Percentiles rank a stretch among this genome's conserved stretches.
phyloP scores from a whole-genome alignment of 2,329 filamentous ascomycete genomes.

The Aspergillus unguis region DNA sequence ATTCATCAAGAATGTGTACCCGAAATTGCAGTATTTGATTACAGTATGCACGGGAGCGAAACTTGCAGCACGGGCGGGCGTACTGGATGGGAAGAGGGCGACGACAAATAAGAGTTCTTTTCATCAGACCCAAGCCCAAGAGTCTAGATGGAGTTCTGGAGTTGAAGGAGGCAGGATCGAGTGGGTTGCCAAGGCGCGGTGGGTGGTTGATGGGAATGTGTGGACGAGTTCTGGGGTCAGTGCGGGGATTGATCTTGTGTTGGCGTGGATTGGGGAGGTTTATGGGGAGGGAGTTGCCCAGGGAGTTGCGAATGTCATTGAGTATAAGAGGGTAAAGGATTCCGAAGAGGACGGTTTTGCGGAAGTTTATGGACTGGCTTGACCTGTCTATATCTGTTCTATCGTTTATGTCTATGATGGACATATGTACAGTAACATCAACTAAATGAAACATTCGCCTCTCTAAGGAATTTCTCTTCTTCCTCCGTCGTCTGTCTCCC shows the following conservation, averaged over 20 bases:
- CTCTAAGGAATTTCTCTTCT: constrained; percentile 7
- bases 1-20: background rate
- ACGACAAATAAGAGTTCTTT: constrained; percentile 63
- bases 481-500: constrained; percentile 1
- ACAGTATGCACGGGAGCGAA: constrained; percentile 5
- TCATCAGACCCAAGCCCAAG: too few species aligned
- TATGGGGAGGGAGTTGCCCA: constrained; percentile 48
- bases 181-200: constrained; percentile 61
- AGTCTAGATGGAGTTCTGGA: constrained; percentile 45
- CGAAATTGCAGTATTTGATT: background rate
- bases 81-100: constrained; percentile 56
- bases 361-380: background rate
- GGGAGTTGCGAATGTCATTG: constrained; percentile 48
- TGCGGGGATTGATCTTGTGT: constrained; percentile 60
- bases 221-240: constrained; percentile 64
- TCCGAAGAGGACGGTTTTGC: background rate
- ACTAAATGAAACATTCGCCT: constrained; percentile 3
- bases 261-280: constrained; percentile 54
- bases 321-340: constrained; percentile 24
- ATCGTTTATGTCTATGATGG: background rate
- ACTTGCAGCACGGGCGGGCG: background rate
- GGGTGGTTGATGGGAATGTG: constrained; percentile 63
- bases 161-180: constrained; percentile 50
- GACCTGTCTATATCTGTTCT: background rate
- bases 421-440: constrained; percentile 1